These are phyloP conservation scores for Sinapis alba DNA, from an alignment of 441 rosid genomes.

Conservation along the genomic window DNA sequence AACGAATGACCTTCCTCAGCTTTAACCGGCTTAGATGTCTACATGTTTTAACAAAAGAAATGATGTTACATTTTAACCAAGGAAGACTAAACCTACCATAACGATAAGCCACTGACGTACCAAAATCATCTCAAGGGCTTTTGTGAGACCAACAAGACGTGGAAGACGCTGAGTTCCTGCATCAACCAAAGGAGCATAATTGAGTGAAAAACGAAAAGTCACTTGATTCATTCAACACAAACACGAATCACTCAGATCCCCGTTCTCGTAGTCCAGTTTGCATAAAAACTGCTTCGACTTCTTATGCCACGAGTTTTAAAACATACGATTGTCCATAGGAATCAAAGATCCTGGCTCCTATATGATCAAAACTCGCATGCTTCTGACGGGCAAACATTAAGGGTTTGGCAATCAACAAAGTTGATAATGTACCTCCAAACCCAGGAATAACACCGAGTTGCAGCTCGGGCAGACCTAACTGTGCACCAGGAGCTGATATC, in stretches of 20 bases:
- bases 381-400: not conserved
- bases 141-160: not conserved
- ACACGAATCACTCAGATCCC: not conserved
- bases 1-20: not conserved
- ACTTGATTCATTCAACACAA: not conserved
- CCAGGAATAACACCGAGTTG: not conserved
- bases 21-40: not conserved
- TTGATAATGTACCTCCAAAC: not conserved
- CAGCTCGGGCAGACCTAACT: not conserved
- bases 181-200: not conserved
- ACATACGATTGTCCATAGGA: not conserved
- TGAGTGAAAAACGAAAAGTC: not conserved
- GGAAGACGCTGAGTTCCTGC: not conserved
- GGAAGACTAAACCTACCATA: not conserved
- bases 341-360: not conserved
- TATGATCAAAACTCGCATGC: not conserved
- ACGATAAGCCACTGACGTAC: not conserved
- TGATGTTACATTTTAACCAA: not conserved
- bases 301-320: not conserved
- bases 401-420: not conserved
- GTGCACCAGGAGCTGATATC: conserved; percentile 2
- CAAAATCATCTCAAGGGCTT: not conserved
- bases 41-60: not conserved
- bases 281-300: not conserved
- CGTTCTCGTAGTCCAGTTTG: not conserved